Evolutionary conservation across 805 yeast species (phyloP).

Genomic region (Ogataea populi-albae): DNA sequence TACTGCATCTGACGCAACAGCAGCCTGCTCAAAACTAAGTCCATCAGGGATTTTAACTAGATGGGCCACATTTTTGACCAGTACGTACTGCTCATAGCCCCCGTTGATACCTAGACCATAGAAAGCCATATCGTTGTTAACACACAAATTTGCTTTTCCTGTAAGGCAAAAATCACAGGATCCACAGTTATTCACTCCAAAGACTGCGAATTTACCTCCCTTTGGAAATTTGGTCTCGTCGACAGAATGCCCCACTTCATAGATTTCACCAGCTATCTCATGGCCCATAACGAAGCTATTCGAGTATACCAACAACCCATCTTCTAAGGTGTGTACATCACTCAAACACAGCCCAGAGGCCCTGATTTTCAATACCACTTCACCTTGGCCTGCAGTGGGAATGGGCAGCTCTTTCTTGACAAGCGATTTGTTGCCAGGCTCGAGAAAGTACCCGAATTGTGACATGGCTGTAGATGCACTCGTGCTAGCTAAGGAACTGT

Average conservation of each 20-base stretch:
- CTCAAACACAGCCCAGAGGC: constrained; percentile 37
- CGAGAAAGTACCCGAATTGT: constrained; percentile 9
- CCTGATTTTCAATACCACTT: constrained; percentile 12
- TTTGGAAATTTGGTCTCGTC: constrained; percentile 5
- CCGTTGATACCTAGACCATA: constrained; percentile 32
- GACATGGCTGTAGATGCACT: no score
- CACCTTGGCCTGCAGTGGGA: constrained; percentile 7
- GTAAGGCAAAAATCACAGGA: constrained; percentile 23
- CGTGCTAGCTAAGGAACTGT: no score
- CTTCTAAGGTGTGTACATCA: constrained; percentile 38
- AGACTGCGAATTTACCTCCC: constrained; percentile 18
- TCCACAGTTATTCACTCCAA: constrained; percentile 27
- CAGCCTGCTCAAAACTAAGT: constrained; percentile 30
- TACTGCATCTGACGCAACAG: constrained; percentile 33
- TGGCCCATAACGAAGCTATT: constrained; percentile 29
- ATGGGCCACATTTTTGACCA: constrained; percentile 17
- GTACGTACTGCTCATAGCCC: constrained; percentile 32
- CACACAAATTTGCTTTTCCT: constrained; percentile 30
- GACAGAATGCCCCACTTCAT: constrained; percentile 13
- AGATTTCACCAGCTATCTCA: constrained; percentile 30
- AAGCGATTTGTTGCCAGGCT: constrained; percentile 9
- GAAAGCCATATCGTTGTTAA: constrained; percentile 11
- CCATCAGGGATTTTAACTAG: constrained; percentile 30
- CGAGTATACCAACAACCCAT: constrained; percentile 1
- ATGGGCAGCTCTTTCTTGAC: constrained; percentile 6